Evolutionary conservation across 2,329 filamentous ascomycete genomes (phyloP), one percentile per base, ranked within the genome.

Genomic region (Hirsutella rhossiliensis): DNA sequence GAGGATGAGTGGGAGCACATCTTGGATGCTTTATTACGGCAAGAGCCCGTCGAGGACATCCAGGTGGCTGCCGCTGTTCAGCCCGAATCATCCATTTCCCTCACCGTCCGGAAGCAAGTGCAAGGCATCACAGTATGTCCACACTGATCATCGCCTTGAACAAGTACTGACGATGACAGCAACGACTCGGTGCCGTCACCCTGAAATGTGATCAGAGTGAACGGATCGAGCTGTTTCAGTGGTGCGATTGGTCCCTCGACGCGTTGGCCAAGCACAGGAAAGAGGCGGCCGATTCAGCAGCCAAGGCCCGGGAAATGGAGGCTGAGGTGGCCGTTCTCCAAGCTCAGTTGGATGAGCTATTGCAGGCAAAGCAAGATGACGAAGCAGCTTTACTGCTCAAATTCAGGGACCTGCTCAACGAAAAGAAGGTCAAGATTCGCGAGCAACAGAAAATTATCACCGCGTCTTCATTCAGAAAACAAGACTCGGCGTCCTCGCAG

Each of bases 401-500:
- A 57, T 87, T 87, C 52, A 73, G 76, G 44, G 68, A 76, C 44
- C 66, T 90, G 2, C 65, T 89, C 1, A 89, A 89, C 52, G 77
- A 83, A 58, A 90, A 90, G 66, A 89, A 89, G 61, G 67, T 81
- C 43, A 88, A 85, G 62, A 88, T 89, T 41, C 67, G 84, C 38
- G 76, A 87, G 53, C 83, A 87, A 61, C 79, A 84, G 53, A 72
- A 75, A 34, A 62, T 84, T 18, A 62, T 87, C 20, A 60, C 65
- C 4, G 51, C 64, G 2, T 68, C 67, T 3, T 69, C 72, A 5
- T n/a, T 27, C 19, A 38, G 34, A 20, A 23, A 56, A 58, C 48
- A 58, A 59, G 37, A 49, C 59, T 45, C 49, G 53, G 47, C 51
- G 45, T 56, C 48, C 42, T 58, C 51, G n/a, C 52, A 53, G 39